A percentile compares a stretch with the other conserved stretches of the same genome.
phyloP scores from a whole-genome alignment of 2,329 filamentous ascomycete genomes.

The Diaporthe vaccinii region DNA sequence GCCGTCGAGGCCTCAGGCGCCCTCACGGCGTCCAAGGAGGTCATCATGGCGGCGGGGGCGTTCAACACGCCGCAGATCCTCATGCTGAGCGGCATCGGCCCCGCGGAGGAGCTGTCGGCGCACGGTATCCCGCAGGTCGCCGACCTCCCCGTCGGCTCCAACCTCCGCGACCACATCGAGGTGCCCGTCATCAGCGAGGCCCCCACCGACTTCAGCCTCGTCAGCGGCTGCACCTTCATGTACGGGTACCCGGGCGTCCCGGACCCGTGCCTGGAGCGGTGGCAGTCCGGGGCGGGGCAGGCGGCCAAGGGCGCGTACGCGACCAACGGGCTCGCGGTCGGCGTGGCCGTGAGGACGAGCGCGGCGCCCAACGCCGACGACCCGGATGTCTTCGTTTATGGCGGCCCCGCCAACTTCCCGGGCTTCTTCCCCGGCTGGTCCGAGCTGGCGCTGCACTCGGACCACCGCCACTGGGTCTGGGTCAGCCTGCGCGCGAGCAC shows the following conservation, averaged over 20 bases:
- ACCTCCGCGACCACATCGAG: conserved; percentile 71
- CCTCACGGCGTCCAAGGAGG: conserved; percentile 59
- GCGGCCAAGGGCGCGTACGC: conserved; percentile 50
- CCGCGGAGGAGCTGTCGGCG: conserved; percentile 54
- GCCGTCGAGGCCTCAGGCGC: conserved; percentile 45
- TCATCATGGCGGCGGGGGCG: conserved; percentile 64
- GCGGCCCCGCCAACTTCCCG: conserved; percentile 54
- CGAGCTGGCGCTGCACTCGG: conserved; percentile 47
- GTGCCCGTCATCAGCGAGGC: conserved; percentile 59
- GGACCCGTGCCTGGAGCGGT: conserved; percentile 51
- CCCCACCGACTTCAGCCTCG: conserved; percentile 53
- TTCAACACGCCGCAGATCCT: conserved; percentile 68
- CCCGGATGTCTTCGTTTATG: conserved; percentile 53
- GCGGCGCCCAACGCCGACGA: conserved; percentile 46
- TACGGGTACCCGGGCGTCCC: conserved; percentile 48
- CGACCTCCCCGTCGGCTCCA: conserved; percentile 70
- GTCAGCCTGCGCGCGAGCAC: conserved; percentile 73
- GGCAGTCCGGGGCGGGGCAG: conserved; percentile 42
- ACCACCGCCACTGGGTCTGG: conserved; percentile 59
- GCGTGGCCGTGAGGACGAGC: conserved; percentile 49
- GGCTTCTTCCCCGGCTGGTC: conserved; percentile 57
- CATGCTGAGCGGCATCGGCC: conserved; percentile 64
- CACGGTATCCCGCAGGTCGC: conserved; percentile 59
- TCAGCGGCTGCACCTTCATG: conserved; percentile 52
- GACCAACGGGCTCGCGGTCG: conserved; percentile 51